A percentile compares a stretch with the other conserved stretches of the same genome.
Evolutionary conservation across 345 rosid genomes (phyloP).

Genomic region (Eucalyptus rudis): DNA sequence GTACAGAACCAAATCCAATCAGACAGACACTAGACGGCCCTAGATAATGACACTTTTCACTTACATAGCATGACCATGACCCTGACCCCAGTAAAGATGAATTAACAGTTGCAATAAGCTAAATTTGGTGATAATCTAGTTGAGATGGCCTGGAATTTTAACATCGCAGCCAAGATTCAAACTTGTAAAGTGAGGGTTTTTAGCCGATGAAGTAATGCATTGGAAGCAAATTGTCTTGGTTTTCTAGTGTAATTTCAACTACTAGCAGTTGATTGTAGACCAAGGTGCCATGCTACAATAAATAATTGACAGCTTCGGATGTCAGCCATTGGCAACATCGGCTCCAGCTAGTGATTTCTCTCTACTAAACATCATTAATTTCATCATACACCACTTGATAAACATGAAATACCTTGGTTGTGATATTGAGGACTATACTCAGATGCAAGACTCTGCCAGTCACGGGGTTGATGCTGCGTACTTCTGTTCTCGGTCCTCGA

Average conservation of each 20-base stretch:
- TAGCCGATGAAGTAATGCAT: not conserved
- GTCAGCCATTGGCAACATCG: not conserved
- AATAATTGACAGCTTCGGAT: not conserved
- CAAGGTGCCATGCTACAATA: not conserved
- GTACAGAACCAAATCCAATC: not conserved
- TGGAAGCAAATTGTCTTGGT: not conserved
- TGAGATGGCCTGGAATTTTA: not conserved
- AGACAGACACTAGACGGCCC: not conserved
- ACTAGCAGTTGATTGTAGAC: not conserved
- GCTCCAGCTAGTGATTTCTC: not conserved
- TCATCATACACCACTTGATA: not conserved
- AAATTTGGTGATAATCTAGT: not conserved
- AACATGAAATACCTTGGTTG: conserved; percentile 44
- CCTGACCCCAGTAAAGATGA: not conserved
- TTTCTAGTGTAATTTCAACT: not conserved
- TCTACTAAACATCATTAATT: not conserved
- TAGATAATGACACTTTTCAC: not conserved
- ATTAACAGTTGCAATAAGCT: not conserved
- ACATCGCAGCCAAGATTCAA: not conserved
- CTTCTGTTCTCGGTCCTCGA: conserved; percentile 1
- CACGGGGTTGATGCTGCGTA: conserved; percentile 11
- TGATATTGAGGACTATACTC: conserved; percentile 52
- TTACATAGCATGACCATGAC: not conserved
- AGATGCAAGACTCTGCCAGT: conserved; percentile 55
- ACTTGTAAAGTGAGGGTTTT: not conserved